Evolutionary conservation across 176 grass and related monocot genomes (phyloP), one percentile per base, ranked within the genome.

Genomic region (Oryza punctata): DNA sequence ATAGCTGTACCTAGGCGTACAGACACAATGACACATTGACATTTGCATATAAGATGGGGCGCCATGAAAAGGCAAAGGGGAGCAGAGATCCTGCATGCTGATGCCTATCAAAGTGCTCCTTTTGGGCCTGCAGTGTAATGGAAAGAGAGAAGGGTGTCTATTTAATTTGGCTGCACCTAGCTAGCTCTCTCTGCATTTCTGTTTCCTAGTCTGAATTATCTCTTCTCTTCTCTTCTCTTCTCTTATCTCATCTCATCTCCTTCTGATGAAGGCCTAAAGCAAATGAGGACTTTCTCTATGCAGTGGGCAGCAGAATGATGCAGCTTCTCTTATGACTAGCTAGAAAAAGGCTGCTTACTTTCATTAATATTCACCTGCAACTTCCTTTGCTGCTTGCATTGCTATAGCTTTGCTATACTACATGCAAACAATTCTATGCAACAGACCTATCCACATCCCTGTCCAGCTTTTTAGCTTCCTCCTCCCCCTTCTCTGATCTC

Each of bases 321-420:
- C 72, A 85, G 73, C 72, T 82, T 85, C 88, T 83, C 84, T 64
- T 69, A 79, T 70, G 80, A 75, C 79, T 74, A 44, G 68, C 61
- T 45, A 63, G 28, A 79, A 82, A 68, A 66, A 82, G 74, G 73
- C 60, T 67, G 88, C 83, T 26, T 50, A 21, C 46, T 82, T 90
- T 57, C 78, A 81, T 89, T 82, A 82, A 59, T 72, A 35, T 54
- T 78, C 74, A 49, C 69, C 88, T 87, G 79, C 68, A 79, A 68
- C 60, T 78, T 85, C 63, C 40, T 77, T 43, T 67, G 32, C n/a
- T 65, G 32, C 77, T 24, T 83, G 68, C 73, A 54, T 71, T 70
- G 65, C 71, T 69, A 40, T 69, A 40, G 35, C 30, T 44, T 44
- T 81, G 77, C 49, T 74, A 28, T 74, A 27, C 57, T 19, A 29